Evolutionary conservation across 2,329 filamentous ascomycete species (phyloP), one percentile per base, ranked within the genome.

Genomic region (Trichoderma koningiopsis): DNA sequence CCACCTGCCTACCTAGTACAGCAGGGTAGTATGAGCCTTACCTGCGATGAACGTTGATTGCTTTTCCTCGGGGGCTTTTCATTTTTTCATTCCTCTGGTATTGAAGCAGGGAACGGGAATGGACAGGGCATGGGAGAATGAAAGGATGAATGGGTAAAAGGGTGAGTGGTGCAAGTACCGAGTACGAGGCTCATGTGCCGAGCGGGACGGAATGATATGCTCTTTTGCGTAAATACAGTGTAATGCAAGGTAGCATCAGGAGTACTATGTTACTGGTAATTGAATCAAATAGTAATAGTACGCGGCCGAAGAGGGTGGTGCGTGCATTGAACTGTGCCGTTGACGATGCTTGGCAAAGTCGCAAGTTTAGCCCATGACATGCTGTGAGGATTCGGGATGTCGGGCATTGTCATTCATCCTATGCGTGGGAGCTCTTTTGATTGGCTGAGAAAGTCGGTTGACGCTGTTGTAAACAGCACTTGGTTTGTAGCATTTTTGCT

Each of bases 91-190:
- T 19, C 27, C n/a, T 22, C 24, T 52, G 47, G 49, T 22, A 8
- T 19, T 31, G 22, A 49, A 7, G n/a, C 35, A 47, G 33, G 62
- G 53, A 49, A 16, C 33, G 58, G 40, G 58, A 31, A 4, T 35
- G 13, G 16, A 6, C 40, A 8, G 33, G 19, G 47, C 24, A 57
- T 27, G 24, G 19, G 10, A 56, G 40, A 19, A 19, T 19, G 8
- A 8, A 56, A 43, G 62, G 62, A 33, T 66, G 55, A 66, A 66
- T 49, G 63, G 63, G n/a, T 66, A 53, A 66, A 66, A 24, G 63
- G 63, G 13, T 66, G 63, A 49, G 52, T 58, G 40, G 43, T 10
- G 43, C 7, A 14, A 16, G 27, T 65, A 53, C 62, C 62, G 62
- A 65, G 62, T 65, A 57, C 52, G 52, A 65, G 62, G 49, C n/a